Evolutionary conservation across 2,329 filamentous ascomycete genomes (phyloP).

Genomic region (Phialophora chinensis): DNA sequence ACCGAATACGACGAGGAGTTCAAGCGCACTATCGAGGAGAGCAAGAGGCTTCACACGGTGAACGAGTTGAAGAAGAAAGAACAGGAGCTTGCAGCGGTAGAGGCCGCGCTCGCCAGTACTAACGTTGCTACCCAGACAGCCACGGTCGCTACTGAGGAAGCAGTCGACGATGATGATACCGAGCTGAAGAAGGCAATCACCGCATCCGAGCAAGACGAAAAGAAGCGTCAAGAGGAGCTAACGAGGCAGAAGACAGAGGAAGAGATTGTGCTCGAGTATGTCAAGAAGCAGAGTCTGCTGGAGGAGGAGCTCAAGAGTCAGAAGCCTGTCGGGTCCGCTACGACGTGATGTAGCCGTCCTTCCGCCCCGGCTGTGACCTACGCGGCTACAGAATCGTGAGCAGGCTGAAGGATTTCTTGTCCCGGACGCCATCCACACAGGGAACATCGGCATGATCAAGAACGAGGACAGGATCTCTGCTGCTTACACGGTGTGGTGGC

Average conservation of each 20-base stretch:
- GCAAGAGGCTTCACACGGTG: constrained; percentile 32
- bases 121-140: background rate
- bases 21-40: constrained; percentile 48
- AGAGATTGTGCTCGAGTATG: constrained; percentile 75
- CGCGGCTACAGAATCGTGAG: background rate
- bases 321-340: background rate
- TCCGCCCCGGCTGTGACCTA: background rate
- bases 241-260: constrained; percentile 63
- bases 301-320: constrained; percentile 62
- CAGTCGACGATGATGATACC: constrained; percentile 47
- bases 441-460: background rate
- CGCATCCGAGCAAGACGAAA: constrained; percentile 55
- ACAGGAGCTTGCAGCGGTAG: constrained; percentile 6
- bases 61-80: constrained; percentile 31
- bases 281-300: constrained; percentile 75
- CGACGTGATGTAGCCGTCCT: background rate
- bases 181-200: constrained; percentile 57
- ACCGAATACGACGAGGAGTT: constrained; percentile 47
- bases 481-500: background rate
- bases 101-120: constrained; percentile 9
- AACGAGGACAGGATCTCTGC: background rate
- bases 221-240: constrained; percentile 48
- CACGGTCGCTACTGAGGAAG: constrained; percentile 39
- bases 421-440: background rate
- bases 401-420: background rate